A percentile compares a stretch with the other conserved stretches of the same genome.
phyloP scores from a whole-genome alignment of 768 basidiomycete genomes.

The Wakefieldia striispora region DNA sequence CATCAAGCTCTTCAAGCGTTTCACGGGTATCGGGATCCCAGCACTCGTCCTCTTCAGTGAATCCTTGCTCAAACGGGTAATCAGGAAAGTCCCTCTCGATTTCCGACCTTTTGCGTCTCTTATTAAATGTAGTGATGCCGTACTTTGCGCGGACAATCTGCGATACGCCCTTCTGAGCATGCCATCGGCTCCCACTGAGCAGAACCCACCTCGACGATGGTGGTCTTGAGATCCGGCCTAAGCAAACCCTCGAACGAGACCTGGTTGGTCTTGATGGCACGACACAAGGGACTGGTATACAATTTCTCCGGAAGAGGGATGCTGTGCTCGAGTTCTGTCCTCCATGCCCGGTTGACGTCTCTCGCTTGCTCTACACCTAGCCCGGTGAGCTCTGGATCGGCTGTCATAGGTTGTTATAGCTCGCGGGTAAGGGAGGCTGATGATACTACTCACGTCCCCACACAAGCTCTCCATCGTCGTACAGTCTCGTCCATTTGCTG shows the following conservation, averaged over 20 bases:
- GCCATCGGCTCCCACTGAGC: not conserved
- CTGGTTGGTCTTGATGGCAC: slow-evolving; percentile 56
- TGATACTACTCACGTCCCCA: slow-evolving; percentile 66
- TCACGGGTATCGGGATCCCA: slow-evolving; percentile 61
- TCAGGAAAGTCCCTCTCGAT: slow-evolving; percentile 47
- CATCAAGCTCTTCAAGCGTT: slow-evolving; percentile 42
- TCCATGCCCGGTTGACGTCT: slow-evolving; percentile 46
- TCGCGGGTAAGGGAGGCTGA: not conserved
- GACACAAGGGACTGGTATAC: slow-evolving; percentile 61
- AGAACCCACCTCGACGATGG: slow-evolving; percentile 54
- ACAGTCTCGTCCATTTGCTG: slow-evolving; percentile 54
- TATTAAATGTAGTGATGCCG: slow-evolving; percentile 71
- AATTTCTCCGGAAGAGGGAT: slow-evolving; percentile 54
- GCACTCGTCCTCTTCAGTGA: slow-evolving; percentile 61
- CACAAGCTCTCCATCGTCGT: slow-evolving; percentile 60
- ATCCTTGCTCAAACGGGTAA: slow-evolving; percentile 53
- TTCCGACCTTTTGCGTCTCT: slow-evolving; percentile 49
- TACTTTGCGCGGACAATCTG: slow-evolving; percentile 68
- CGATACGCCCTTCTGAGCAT: not conserved
- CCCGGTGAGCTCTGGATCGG: slow-evolving; percentile 64
- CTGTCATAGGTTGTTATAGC: slow-evolving; percentile 44
- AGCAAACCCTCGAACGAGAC: slow-evolving; percentile 51
- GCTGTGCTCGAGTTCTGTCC: slow-evolving; percentile 35
- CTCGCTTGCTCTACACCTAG: slow-evolving; percentile 57
- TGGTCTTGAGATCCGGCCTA: slow-evolving; percentile 29